Percentiles rank a stretch among this genome's conserved stretches.
Evolutionary conservation across 352 stramenopile species (phyloP).

Genomic region (Phytophthora pseudosyringae): DNA sequence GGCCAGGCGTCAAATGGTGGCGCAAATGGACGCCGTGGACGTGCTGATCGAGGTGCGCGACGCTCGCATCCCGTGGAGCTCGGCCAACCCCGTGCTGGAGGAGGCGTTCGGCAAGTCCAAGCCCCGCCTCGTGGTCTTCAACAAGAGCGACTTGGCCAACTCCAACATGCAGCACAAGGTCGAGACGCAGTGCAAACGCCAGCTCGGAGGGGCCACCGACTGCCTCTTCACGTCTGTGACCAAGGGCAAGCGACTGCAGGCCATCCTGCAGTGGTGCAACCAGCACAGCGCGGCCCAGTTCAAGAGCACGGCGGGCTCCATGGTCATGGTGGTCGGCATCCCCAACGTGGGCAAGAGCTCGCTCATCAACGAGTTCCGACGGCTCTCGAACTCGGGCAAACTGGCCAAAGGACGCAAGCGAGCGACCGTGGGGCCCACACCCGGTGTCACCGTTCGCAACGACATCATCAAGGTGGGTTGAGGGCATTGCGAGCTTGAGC

Average conservation of each 20-base stretch:
- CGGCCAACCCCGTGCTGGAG: constrained; percentile 82
- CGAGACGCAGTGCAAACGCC: constrained; percentile 57
- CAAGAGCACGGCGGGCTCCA: constrained; percentile 83
- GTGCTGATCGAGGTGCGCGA: constrained; percentile 87
- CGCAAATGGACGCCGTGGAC: constrained; percentile 82
- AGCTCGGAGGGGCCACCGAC: constrained; percentile 43
- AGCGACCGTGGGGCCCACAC: constrained; percentile 81
- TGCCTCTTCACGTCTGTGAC: constrained; percentile 86
- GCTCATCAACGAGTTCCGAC: constrained; percentile 89
- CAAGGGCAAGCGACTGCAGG: constrained; percentile 75
- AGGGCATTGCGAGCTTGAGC: background rate
- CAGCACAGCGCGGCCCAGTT: constrained; percentile 79
- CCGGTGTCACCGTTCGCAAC: constrained; percentile 86
- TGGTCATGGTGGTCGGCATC: constrained; percentile 91
- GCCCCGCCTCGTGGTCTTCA: constrained; percentile 85
- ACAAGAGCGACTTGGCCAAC: constrained; percentile 90
- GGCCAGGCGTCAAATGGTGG: constrained; percentile 81
- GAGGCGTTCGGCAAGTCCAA: constrained; percentile 80
- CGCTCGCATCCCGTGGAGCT: constrained; percentile 85
- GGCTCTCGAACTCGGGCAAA: constrained; percentile 73
- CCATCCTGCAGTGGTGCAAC: constrained; percentile 86
- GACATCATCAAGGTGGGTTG: constrained; percentile 87
- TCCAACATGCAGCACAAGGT: constrained; percentile 85
- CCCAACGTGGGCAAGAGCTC: constrained; percentile 93
- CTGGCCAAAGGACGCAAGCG: constrained; percentile 84